Percentiles rank a stretch among this genome's conserved stretches.
Evolutionary conservation across 371 early-diverging fungal genomes (phyloP).

Genomic region (Smittium culicis): DNA sequence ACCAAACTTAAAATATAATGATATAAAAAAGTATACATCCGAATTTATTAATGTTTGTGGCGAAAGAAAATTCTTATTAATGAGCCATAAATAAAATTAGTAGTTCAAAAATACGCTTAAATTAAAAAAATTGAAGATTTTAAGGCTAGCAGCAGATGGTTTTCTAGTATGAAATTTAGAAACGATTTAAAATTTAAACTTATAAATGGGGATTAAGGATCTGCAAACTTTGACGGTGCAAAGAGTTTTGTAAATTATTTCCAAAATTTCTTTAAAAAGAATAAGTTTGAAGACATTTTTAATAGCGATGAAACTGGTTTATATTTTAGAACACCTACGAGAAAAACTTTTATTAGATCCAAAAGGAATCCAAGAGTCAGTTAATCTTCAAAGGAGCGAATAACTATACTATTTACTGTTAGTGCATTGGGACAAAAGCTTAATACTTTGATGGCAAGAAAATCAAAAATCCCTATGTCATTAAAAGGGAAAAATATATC

Average conservation of each 20-base stretch:
- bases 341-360: not conserved
- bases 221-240: not conserved
- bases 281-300: not conserved
- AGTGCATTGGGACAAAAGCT: not conserved
- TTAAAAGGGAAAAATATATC: not conserved
- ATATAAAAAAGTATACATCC: not conserved
- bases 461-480: not conserved
- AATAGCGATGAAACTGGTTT: not conserved
- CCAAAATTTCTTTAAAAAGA: not conserved
- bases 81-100: not conserved
- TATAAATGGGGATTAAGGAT: not conserved
- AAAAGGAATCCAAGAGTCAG: not conserved
- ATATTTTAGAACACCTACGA: not conserved
- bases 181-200: not conserved
- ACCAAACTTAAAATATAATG: not conserved
- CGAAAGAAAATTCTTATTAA: not conserved
- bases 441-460: not conserved
- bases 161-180: not conserved
- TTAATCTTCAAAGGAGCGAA: not conserved
- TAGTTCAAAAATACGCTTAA: not conserved
- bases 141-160: not conserved
- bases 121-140: not conserved
- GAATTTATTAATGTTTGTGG: not conserved
- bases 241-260: not conserved
- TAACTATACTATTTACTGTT: not conserved